These are phyloP conservation scores for Apiospora pterosperma DNA, from an alignment of 2,329 filamentous ascomycete genomes.

Conservation along the genomic window DNA sequence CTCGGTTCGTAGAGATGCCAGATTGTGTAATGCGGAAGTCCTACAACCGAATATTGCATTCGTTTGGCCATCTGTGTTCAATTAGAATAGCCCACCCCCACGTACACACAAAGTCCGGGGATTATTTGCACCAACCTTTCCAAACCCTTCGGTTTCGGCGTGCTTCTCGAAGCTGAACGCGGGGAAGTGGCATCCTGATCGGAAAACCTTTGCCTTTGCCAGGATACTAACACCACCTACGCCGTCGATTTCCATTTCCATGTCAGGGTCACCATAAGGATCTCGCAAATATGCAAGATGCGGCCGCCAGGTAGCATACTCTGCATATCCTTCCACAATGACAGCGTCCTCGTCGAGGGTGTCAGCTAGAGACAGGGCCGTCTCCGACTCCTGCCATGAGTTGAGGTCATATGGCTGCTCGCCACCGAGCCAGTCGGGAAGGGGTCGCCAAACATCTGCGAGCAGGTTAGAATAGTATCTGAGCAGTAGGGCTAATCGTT, in stretches of 20 bases:
- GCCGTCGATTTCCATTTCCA: constrained; percentile 99
- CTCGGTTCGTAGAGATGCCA: constrained; percentile 99
- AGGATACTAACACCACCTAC: constrained; percentile 97
- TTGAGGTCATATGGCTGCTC: constrained; percentile 98
- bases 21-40: constrained; percentile 94
- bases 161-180: constrained; percentile 99
- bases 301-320: constrained; percentile 97
- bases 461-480: constrained; percentile 21
- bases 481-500: not conserved
- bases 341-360: constrained; percentile 97
- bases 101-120: constrained; percentile 7
- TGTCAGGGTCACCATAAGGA: constrained; percentile 95
- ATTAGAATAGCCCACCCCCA: constrained; percentile 10
- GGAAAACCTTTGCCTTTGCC: constrained; percentile 93
- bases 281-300: constrained; percentile 96
- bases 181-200: constrained; percentile 92
- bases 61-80: constrained; percentile 81
- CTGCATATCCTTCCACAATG: constrained; percentile 97
- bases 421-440: constrained; percentile 97
- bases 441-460: constrained; percentile 94
- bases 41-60: constrained; percentile 94
- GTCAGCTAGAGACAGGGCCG: constrained; percentile 86
- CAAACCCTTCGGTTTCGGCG: constrained; percentile 96
- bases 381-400: constrained; percentile 99
- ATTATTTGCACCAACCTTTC: constrained; percentile 65